Evolutionary conservation across 345 rosid species (phyloP).

Genomic region (Bruguiera sexangula): DNA sequence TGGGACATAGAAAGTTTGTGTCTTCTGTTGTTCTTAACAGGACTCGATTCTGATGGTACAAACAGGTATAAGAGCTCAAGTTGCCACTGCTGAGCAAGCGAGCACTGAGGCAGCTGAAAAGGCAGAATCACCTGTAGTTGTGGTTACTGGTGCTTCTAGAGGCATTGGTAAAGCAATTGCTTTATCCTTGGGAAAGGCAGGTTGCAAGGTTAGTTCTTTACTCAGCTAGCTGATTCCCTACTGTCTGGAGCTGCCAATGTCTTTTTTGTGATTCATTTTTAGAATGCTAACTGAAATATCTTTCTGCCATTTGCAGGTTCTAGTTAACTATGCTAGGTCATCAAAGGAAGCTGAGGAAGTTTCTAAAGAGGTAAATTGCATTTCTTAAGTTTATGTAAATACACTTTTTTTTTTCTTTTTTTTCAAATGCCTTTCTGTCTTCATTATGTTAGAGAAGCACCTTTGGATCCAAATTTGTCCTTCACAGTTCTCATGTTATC

Average conservation of each 20-base stretch:
- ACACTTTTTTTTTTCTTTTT: no score
- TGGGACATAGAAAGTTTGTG: no score
- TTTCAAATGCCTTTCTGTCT: no score
- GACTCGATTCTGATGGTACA: not conserved
- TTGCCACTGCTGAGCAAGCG: constrained; percentile 51
- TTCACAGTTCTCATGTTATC: no score
- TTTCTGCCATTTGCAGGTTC: constrained; percentile 49
- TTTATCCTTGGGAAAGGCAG: constrained; percentile 78
- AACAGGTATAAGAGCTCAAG: constrained; percentile 69
- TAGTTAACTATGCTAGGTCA: constrained; percentile 94
- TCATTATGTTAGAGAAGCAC: no score
- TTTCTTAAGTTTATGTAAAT: no score
- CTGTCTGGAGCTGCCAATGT: no score
- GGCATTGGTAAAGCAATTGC: constrained; percentile 97
- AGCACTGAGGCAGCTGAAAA: constrained; percentile 39
- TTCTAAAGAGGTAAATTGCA: constrained; percentile 57
- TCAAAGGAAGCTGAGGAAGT: constrained; percentile 96
- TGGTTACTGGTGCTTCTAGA: constrained; percentile 97
- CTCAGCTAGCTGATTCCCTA: not conserved
- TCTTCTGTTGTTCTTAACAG: no score
- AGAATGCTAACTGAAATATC: not conserved
- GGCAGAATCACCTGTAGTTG: constrained; percentile 76
- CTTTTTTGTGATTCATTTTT: not conserved
- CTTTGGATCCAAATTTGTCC: no score
- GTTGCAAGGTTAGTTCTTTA: constrained; percentile 32